Evolutionary conservation across 108 stramenopile genomes (phyloP).

Genomic region (Fistulifera pelliculosa): DNA sequence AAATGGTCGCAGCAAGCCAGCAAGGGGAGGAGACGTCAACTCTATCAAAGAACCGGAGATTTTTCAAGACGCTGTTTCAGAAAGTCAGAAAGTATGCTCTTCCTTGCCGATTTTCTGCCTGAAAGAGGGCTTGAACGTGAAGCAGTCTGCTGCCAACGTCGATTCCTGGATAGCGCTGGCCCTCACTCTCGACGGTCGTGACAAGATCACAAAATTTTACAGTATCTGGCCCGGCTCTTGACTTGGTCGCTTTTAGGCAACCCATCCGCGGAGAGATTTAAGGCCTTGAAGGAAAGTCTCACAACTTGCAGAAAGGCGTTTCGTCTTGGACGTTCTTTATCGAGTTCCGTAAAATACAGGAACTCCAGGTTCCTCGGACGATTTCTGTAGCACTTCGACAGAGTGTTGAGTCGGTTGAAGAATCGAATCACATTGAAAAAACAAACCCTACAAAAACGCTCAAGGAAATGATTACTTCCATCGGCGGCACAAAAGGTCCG

Average conservation of each 20-base stretch:
- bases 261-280: constrained; percentile 23
- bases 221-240: constrained; percentile 53
- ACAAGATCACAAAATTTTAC: constrained; percentile 78
- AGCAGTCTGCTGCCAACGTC: constrained; percentile 1
- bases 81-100: no score
- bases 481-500: background rate
- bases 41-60: no score
- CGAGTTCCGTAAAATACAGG: constrained; percentile 49
- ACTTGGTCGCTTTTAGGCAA: constrained; percentile 43
- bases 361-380: constrained; percentile 38
- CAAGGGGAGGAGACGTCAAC: no score
- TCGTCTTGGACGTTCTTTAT: constrained; percentile 64
- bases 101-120: background rate
- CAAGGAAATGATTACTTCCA: background rate
- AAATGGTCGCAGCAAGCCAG: no score
- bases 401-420: constrained; percentile 2
- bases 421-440: background rate
- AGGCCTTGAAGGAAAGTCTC: constrained; percentile 39
- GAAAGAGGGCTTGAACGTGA: background rate
- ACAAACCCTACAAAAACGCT: background rate
- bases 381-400: constrained; percentile 26
- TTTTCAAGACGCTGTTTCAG: no score
- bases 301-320: constrained; percentile 64
- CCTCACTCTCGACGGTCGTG: constrained; percentile 69
- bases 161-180: constrained; percentile 59